A percentile compares a stretch with the other conserved stretches of the same genome.
phyloP scores from a whole-genome alignment of 2,329 filamentous ascomycete genomes.

The Epichloe baconii region DNA sequence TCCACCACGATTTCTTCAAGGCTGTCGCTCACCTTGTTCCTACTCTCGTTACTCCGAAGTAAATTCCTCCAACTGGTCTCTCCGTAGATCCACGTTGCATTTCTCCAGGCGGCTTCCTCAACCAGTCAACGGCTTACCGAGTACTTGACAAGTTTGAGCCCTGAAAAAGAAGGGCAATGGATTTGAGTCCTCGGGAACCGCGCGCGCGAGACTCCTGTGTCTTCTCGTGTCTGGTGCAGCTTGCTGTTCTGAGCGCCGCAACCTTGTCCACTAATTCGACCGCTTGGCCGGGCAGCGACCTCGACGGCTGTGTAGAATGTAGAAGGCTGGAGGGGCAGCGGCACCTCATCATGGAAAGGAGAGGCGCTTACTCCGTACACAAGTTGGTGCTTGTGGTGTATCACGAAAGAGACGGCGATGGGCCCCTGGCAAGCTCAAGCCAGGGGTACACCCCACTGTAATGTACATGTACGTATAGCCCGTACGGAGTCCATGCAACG shows the following conservation, averaged over 20 bases:
- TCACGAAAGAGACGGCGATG: neutral
- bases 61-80: no score
- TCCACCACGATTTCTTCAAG: neutral
- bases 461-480: no score
- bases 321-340: no score
- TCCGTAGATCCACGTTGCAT: neutral
- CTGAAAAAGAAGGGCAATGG: no score
- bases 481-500: neutral
- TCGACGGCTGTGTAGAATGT: neutral
- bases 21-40: neutral
- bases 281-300: neutral
- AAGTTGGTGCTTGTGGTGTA: neutral
- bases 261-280: no score
- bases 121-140: neutral
- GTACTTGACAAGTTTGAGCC: neutral
- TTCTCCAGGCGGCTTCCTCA: neutral
- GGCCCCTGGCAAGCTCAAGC: neutral
- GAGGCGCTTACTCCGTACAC: neutral
- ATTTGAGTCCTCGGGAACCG: no score
- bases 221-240: no score
- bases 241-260: no score
- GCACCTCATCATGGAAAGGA: neutral
- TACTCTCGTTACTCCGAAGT: no score
- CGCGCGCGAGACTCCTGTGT: no score
- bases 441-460: neutral